Evolutionary conservation across 2,329 filamentous ascomycete genomes (phyloP).

Genomic region (Epichloe scottii): DNA sequence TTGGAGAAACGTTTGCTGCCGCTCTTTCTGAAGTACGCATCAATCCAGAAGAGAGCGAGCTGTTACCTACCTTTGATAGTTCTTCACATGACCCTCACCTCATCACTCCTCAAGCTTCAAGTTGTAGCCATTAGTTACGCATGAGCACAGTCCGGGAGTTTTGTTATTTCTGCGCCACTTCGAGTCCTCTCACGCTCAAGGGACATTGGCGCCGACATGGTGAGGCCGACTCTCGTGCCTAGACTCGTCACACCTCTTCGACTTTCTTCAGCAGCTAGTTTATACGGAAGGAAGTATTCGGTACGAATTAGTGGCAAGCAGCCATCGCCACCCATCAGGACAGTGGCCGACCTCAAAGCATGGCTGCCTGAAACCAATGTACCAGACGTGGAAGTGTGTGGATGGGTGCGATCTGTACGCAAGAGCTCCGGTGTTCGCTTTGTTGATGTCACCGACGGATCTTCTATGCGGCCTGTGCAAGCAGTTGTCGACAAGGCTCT

Average conservation of each 20-base stretch:
- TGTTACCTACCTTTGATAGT: neutral
- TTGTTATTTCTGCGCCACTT: neutral
- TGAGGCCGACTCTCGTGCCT: neutral
- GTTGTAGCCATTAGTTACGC: neutral
- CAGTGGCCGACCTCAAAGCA: conserved; percentile 44
- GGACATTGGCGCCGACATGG: neutral
- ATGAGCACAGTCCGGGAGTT: neutral
- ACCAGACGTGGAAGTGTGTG: conserved; percentile 51
- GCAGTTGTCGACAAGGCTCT: conserved; percentile 62
- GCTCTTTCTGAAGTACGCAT: neutral
- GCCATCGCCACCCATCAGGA: conserved; percentile 23
- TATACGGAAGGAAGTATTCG: conserved; percentile 19
- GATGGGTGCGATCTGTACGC: conserved; percentile 72
- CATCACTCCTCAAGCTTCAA: neutral
- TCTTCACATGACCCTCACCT: neutral
- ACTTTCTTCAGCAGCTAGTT: neutral
- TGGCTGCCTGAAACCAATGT: conserved; percentile 33
- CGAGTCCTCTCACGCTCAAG: neutral
- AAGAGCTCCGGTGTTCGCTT: conserved; percentile 79
- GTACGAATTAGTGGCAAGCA: conserved; percentile 16
- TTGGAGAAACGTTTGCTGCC: neutral
- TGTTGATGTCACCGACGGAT: conserved; percentile 77
- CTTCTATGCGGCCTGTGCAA: conserved; percentile 66
- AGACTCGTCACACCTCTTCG: neutral
- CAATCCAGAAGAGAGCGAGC: neutral